Evolutionary conservation across 2,329 filamentous ascomycete genomes (phyloP).

Genomic region (Curvularia hawaiiensis): DNA sequence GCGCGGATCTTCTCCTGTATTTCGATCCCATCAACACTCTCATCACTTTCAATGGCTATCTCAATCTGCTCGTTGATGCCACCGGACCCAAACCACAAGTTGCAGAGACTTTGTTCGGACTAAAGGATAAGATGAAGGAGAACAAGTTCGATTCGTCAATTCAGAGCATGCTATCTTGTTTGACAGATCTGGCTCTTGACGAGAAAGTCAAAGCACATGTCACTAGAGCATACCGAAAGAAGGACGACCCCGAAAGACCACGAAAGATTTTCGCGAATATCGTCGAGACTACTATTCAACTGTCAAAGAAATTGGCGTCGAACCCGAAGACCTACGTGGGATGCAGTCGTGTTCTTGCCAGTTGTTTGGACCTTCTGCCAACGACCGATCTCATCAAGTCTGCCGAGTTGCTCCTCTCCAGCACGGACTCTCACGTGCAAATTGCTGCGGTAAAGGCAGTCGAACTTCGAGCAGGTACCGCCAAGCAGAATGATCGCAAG

Average conservation of each 20-base stretch:
- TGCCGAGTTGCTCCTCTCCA: conserved; percentile 79
- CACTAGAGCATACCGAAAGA: conserved; percentile 36
- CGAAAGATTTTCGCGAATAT: conserved; percentile 45
- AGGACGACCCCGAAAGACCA: conserved; percentile 33
- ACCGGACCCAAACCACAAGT: conserved; percentile 75
- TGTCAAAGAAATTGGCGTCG: conserved; percentile 68
- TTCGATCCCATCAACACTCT: conserved; percentile 80
- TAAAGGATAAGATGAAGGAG: conserved; percentile 53
- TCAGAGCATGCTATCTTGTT: conserved; percentile 46
- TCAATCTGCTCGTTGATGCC: conserved; percentile 76
- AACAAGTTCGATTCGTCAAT: conserved; percentile 44
- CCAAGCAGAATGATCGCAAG: conserved; percentile 69
- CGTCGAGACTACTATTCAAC: conserved; percentile 50
- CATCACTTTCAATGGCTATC: conserved; percentile 71
- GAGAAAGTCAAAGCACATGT: conserved; percentile 40
- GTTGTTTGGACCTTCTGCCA: conserved; percentile 82
- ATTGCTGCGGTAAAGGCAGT: conserved; percentile 73
- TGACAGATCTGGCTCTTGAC: conserved; percentile 46
- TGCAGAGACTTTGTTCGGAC: conserved; percentile 72
- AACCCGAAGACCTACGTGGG: conserved; percentile 46
- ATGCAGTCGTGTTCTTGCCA: conserved; percentile 72
- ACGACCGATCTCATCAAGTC: conserved; percentile 89
- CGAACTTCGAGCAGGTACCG: conserved; percentile 76
- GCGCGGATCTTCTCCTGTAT: conserved; percentile 72
- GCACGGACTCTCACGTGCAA: conserved; percentile 75